A percentile compares a stretch with the other conserved stretches of the same genome.
phyloP scores from a whole-genome alignment of 495 filamentous ascomycete genomes.

The Polyplosphaeria fusca region DNA sequence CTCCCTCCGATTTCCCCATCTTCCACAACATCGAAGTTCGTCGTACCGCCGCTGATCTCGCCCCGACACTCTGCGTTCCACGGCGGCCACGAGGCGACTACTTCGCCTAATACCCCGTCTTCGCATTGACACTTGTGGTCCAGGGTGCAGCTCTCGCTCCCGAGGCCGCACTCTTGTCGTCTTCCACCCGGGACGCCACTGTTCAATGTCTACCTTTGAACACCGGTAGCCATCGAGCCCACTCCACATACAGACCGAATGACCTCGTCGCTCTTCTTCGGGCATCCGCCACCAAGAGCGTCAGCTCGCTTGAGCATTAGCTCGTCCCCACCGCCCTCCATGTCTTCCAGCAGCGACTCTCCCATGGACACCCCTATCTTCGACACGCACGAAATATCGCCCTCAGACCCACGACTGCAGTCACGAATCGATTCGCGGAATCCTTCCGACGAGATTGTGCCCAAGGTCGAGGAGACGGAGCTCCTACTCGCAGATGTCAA shows the following conservation, averaged over 20 bases:
- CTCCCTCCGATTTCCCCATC: conserved; percentile 9
- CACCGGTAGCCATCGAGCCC: conserved; percentile 12
- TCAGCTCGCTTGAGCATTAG: conserved; percentile 34
- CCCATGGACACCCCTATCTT: conserved; percentile 35
- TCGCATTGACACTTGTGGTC: no score
- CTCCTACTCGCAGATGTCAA: conserved; percentile 33
- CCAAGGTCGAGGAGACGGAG: conserved; percentile 43
- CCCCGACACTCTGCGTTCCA: no score
- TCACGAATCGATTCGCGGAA: conserved; percentile 16
- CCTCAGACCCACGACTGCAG: conserved; percentile 6
- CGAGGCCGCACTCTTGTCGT: neutral
- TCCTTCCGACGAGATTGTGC: conserved; percentile 32
- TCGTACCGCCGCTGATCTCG: no score
- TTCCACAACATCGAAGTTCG: neutral
- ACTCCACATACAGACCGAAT: conserved; percentile 20
- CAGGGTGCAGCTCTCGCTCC: neutral
- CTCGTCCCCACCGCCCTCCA: conserved; percentile 38
- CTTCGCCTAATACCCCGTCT: no score
- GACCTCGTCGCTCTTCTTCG: conserved; percentile 27
- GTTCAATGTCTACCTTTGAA: conserved; percentile 22
- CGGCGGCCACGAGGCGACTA: no score
- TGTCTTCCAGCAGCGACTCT: conserved; percentile 39
- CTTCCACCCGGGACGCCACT: neutral
- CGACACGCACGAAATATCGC: conserved; percentile 4
- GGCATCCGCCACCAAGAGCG: conserved; percentile 24